Percentiles rank a stretch among this genome's conserved stretches.
Evolutionary conservation across 169 alveolate species (phyloP).

Genomic region (Plasmodium fragile): DNA sequence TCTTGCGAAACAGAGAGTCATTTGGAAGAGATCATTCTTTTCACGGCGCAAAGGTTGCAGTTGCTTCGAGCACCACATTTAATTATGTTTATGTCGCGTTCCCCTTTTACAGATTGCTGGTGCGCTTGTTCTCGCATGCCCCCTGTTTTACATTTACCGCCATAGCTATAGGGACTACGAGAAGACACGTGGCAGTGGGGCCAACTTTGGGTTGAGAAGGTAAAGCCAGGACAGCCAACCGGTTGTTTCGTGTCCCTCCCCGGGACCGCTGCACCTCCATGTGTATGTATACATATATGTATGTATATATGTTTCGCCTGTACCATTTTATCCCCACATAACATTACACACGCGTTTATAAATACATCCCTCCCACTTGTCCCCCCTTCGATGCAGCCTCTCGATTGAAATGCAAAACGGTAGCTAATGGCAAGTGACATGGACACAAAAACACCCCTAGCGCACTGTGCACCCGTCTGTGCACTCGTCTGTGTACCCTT

Average conservation of each 20-base stretch:
- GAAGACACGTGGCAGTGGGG: not conserved
- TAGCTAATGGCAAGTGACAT: not conserved
- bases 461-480: not conserved
- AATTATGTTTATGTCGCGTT: not conserved
- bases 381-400: not conserved
- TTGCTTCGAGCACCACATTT: not conserved
- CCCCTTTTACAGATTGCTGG: conserved; percentile 50
- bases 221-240: not conserved
- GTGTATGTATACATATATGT: no score
- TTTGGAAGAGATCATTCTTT: no score
- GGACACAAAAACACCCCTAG: not conserved
- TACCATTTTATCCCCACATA: not conserved
- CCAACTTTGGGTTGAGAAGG: conserved; percentile 5
- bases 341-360: not conserved
- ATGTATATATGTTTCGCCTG: no score
- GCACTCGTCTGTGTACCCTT: no score
- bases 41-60: no score
- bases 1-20: no score
- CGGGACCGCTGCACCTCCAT: not conserved
- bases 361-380: not conserved
- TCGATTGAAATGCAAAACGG: conserved; percentile 18
- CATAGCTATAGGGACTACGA: conserved; percentile 15
- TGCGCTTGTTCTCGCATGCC: conserved; percentile 31
- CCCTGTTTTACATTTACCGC: conserved; percentile 21
- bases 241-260: not conserved